These are phyloP conservation scores for Wickerhamomyces chaumierensis DNA, from an alignment of 805 yeast species.

Conservation along the genomic window DNA sequence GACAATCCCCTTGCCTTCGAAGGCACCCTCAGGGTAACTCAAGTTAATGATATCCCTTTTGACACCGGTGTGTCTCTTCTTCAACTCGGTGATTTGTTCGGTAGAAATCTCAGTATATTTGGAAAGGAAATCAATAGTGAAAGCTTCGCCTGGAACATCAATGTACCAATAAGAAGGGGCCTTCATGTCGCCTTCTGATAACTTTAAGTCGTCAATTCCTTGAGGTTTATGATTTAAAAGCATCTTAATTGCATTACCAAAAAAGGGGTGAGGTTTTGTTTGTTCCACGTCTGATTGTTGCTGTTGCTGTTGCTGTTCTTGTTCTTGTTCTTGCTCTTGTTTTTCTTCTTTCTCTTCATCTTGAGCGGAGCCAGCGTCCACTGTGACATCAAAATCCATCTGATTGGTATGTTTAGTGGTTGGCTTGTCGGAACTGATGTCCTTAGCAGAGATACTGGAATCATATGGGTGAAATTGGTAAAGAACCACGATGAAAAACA, in stretches of 20 bases:
- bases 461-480: too few relatives aligned
- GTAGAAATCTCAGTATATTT: constrained; percentile 8
- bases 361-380: too few relatives aligned
- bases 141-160: constrained; percentile 18
- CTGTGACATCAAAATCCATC: too few relatives aligned
- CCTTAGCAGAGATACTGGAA: too few relatives aligned
- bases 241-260: constrained; percentile 12
- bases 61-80: constrained; percentile 10
- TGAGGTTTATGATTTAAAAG: constrained; percentile 15
- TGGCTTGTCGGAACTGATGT: too few relatives aligned
- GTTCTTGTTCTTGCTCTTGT: too few relatives aligned
- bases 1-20: constrained; percentile 20
- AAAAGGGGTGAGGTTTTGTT: constrained; percentile 4
- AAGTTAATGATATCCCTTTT: constrained; percentile 10
- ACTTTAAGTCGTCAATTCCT: constrained; percentile 8
- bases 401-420: too few relatives aligned
- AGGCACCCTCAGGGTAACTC: constrained; percentile 14
- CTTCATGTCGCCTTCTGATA: constrained; percentile 6
- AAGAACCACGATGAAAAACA: too few relatives aligned
- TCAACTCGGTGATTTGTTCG: constrained; percentile 12
- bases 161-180: constrained; percentile 19
- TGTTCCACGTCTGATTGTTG: too few relatives aligned
- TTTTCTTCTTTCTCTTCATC: too few relatives aligned
- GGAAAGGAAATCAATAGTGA: constrained; percentile 15
- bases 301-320: too few relatives aligned